phyloP scores from a whole-genome alignment of 139 green algal genomes.

The Auxenochlorella protothecoides region DNA sequence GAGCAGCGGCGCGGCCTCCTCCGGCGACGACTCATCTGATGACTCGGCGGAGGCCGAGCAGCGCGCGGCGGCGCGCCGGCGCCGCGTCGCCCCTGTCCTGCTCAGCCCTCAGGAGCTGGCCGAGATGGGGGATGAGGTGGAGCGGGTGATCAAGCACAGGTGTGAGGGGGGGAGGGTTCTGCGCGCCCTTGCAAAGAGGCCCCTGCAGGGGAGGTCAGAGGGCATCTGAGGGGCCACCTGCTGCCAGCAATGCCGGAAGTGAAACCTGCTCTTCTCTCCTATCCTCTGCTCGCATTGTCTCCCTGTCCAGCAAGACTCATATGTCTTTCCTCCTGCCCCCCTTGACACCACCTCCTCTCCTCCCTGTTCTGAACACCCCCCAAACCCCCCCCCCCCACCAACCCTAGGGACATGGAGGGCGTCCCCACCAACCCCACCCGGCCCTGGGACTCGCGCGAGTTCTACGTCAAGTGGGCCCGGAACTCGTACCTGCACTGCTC shows the following conservation, averaged over 20 bases:
- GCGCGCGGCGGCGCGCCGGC: not conserved
- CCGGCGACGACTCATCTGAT: too few relatives aligned
- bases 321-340: not conserved
- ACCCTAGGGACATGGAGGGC: constrained; percentile 7
- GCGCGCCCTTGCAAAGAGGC: not conserved
- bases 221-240: too few relatives aligned
- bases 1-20: too few relatives aligned
- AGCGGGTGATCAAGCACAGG: constrained; percentile 36
- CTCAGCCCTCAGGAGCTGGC: constrained; percentile 33
- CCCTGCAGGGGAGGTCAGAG: not conserved
- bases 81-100: not conserved
- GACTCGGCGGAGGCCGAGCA: too few relatives aligned
- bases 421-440: constrained; percentile 17
- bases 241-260: too few relatives aligned
- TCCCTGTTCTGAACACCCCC: not conserved
- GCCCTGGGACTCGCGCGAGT: constrained; percentile 58
- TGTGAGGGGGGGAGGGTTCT: not conserved
- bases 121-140: constrained; percentile 54
- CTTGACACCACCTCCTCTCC: not conserved
- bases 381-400: not conserved
- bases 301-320: too few relatives aligned
- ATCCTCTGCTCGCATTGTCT: not conserved
- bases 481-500: constrained; percentile 75
- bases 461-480: constrained; percentile 86
- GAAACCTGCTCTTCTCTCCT: not conserved